These are phyloP conservation scores for Brettanomyces sp. DNA, from an alignment of 805 yeast genomes.

Conservation along the genomic window DNA sequence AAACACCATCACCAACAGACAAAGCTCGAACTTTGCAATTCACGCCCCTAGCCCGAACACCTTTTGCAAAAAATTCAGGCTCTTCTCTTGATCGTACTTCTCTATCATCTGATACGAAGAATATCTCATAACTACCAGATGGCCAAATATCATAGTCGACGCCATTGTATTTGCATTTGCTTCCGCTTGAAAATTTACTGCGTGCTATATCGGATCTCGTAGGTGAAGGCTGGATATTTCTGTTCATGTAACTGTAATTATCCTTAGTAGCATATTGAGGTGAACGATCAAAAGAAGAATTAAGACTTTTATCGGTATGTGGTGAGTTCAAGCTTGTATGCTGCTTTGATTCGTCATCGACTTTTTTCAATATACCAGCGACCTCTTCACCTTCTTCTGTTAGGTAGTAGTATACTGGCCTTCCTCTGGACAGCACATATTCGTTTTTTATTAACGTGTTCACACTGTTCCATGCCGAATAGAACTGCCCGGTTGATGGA, in stretches of 20 bases:
- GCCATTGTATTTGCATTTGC: slow-evolving; percentile 2
- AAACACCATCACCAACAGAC: slow-evolving; percentile 78
- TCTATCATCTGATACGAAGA: slow-evolving; percentile 67
- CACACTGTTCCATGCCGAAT: slow-evolving; percentile 70
- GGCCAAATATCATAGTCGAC: slow-evolving; percentile 50
- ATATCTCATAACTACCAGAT: slow-evolving; percentile 46
- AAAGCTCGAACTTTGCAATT: slow-evolving; percentile 46
- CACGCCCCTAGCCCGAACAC: slow-evolving; percentile 41
- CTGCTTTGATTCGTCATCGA: slow-evolving; percentile 10
- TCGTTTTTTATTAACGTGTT: slow-evolving; percentile 55
- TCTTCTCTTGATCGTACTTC: slow-evolving; percentile 66
- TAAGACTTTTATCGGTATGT: background rate
- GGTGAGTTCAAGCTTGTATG: background rate
- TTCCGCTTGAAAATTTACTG: background rate
- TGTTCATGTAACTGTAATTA: background rate
- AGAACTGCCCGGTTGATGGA: slow-evolving; percentile 50
- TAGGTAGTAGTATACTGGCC: slow-evolving; percentile 51
- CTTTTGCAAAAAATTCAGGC: slow-evolving; percentile 57
- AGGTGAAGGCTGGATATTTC: background rate
- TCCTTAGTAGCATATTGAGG: background rate
- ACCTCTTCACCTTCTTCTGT: slow-evolving; percentile 63
- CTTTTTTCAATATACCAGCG: slow-evolving; percentile 46
- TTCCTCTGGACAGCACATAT: slow-evolving; percentile 44
- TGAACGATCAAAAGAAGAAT: background rate
- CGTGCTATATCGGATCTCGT: background rate